These are phyloP conservation scores for Schizochytrium sp. DNA, from an alignment of 108 stramenopile genomes.

Conservation along the genomic window DNA sequence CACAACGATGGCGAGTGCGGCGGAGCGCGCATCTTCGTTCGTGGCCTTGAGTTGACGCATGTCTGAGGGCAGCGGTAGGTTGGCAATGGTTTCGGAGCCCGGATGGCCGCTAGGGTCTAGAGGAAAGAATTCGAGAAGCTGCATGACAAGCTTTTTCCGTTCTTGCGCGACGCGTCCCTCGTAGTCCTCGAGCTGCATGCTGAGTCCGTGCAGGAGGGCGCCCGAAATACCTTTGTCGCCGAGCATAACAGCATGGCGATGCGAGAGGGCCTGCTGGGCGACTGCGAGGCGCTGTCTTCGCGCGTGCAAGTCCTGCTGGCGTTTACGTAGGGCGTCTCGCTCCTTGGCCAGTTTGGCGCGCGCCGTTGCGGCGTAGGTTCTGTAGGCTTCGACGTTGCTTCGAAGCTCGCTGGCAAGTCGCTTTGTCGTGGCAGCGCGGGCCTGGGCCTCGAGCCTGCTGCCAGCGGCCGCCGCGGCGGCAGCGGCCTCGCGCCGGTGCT, in stretches of 20 bases:
- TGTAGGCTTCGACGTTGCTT: not conserved
- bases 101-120: not conserved
- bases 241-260: not conserved
- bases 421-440: too few relatives aligned
- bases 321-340: not conserved
- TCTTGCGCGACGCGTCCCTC: not conserved
- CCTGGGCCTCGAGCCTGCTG: too few relatives aligned
- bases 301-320: not conserved
- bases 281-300: not conserved
- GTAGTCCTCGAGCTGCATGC: conserved; percentile 15
- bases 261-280: not conserved
- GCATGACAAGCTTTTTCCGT: not conserved
- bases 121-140: not conserved
- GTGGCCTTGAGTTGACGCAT: not conserved
- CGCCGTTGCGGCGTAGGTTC: not conserved
- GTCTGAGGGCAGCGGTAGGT: not conserved
- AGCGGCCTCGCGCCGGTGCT: too few relatives aligned
- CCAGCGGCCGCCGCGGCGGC: too few relatives aligned
- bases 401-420: not conserved
- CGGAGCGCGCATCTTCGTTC: not conserved
- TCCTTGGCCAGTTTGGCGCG: not conserved
- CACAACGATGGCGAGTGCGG: not conserved
- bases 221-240: not conserved
- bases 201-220: not conserved
- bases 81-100: not conserved